phyloP scores from a whole-genome alignment of 176 grass and related monocot genomes.

The Pontederia crassipes region DNA sequence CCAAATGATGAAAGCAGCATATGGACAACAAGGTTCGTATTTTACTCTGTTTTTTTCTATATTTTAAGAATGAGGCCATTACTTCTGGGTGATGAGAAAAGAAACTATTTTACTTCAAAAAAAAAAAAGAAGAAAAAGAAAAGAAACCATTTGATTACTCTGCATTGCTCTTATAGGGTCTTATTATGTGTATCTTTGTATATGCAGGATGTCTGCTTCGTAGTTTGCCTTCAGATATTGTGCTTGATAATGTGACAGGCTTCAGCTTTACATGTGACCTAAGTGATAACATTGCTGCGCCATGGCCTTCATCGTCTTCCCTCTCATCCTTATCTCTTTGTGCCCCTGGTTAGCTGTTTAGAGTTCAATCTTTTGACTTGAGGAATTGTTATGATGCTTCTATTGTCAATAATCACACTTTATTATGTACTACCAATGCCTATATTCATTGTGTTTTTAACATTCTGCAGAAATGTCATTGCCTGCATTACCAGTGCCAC shows the following conservation, averaged over 20 bases:
- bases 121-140: too few species aligned
- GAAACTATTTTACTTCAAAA: not conserved
- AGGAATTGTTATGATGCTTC: not conserved
- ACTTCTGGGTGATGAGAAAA: not conserved
- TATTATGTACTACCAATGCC: too few species aligned
- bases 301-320: slow-evolving; percentile 93
- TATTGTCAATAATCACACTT: slow-evolving; percentile 1
- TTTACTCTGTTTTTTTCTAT: not conserved
- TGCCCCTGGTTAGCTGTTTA: slow-evolving; percentile 57
- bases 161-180: too few species aligned
- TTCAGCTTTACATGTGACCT: slow-evolving; percentile 96
- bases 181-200: not conserved
- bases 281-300: slow-evolving; percentile 93
- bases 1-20: slow-evolving; percentile 44
- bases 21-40: slow-evolving; percentile 85
- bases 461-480: slow-evolving; percentile 86
- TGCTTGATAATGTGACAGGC: slow-evolving; percentile 71
- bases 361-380: not conserved
- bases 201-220: slow-evolving; percentile 78
- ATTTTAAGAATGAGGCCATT: not conserved
- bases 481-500: slow-evolving; percentile 67
- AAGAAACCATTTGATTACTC: too few species aligned
- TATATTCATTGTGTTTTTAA: not conserved
- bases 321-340: slow-evolving; percentile 87
- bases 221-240: slow-evolving; percentile 85